Evolutionary conservation across 768 basidiomycete genomes (phyloP), one percentile per base, ranked within the genome.

Genomic region (Leccinum imitatum): DNA sequence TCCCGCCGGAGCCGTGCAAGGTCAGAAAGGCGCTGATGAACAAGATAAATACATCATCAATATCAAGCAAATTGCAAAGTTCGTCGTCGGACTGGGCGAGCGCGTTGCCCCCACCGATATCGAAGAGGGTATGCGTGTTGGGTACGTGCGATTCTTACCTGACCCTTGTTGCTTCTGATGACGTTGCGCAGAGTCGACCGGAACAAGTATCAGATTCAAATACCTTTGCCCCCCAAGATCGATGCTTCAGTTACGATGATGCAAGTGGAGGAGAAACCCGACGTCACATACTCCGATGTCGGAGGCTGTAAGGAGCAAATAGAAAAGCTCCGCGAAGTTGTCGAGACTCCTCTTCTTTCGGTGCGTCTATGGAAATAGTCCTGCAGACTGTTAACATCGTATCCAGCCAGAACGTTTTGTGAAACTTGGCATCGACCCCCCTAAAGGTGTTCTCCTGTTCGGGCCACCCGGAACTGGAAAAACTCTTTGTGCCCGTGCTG

Each of bases 61-160:
- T 73, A 95, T 99, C 76, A 97, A 98, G 75, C 97, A 99, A 78
- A 97, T 98, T 71, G 97, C 97, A 9, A 99, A 99, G 77, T 98
- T 98, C 71, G 97, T 99, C 10, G 97, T 99, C 47, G 97, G 95
- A 19, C 78, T 99, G 5, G 95, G 95, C 19, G 97, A 99, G 66
- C 89, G 94, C 46, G 95, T 99, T 2, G 93, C 97, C 23, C 92
- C 95, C 11, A 97, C 96, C 3, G 97, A 99, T 78, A 95, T 99
- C 56, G 97, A 99, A 74, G 97, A 99, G 79, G 97, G 97, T n/a
- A 99, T 99, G 97, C 89, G 97, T 56, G 97, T 99, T 44, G 97
- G 96, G 96, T 98, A 71, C 71, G 92, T 65, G 27, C 17, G 17
- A 14, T 53, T n/a, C 5, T 17, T 50, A 10, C 11, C 2, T 17